phyloP scores from a whole-genome alignment of 1,284 basidiomycete species.

The Fomitopsis schrenkii region DNA sequence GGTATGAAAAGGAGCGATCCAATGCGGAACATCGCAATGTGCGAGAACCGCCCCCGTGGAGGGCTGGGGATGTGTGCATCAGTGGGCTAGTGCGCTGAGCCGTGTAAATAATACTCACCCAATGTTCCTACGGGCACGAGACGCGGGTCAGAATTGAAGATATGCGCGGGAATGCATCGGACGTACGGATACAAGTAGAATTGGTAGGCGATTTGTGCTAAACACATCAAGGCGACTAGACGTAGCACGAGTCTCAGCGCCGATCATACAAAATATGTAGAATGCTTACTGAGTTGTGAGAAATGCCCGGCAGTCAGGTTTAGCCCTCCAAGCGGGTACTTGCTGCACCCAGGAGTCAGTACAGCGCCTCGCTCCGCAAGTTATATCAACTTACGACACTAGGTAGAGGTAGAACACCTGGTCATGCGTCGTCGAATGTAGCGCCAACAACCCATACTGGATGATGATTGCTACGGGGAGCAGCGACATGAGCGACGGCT shows the following conservation, averaged over 20 bases:
- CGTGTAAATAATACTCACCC: conserved; percentile 35
- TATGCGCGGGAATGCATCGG: conserved; percentile 9
- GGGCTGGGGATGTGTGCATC: conserved; percentile 30
- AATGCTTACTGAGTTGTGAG: conserved; percentile 70
- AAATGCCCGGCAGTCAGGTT: conserved; percentile 77
- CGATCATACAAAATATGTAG: background rate
- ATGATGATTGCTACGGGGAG: conserved; percentile 69
- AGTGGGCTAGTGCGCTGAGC: background rate
- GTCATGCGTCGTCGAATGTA: conserved; percentile 83
- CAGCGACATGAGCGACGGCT: conserved; percentile 59
- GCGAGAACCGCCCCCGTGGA: conserved; percentile 77
- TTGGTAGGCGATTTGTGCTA: conserved; percentile 79
- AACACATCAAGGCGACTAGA: conserved; percentile 71
- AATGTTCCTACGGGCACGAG: conserved; percentile 40
- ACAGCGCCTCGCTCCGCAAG: background rate
- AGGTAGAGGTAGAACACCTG: conserved; percentile 82
- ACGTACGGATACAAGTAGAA: conserved; percentile 84
- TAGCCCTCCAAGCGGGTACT: conserved; percentile 67
- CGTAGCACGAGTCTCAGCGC: background rate
- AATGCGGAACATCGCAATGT: conserved; percentile 80
- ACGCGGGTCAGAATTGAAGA: conserved; percentile 16
- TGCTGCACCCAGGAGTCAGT: conserved; percentile 34
- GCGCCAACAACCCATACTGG: conserved; percentile 75
- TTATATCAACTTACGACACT: conserved; percentile 56
- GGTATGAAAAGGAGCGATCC: conserved; percentile 77